Conservation (phyloP, 139 green algal species). For the Chlamydomonas sphaeroides region DNA sequence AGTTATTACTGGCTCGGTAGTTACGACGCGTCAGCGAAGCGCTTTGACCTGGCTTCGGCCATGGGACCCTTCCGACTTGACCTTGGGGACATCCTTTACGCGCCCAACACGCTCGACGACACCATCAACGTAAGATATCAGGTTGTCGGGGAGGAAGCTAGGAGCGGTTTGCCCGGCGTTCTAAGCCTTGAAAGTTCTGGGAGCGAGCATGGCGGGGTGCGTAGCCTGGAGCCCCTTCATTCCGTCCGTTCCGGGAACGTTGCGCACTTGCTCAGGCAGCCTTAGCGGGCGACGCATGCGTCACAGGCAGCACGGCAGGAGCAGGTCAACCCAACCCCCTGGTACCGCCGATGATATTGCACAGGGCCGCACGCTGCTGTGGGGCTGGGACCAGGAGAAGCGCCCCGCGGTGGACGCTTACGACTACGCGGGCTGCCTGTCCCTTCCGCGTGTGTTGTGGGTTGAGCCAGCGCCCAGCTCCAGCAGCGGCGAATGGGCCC, state of each 20-base stretch:
- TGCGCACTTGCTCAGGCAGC: no score
- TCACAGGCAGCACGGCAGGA: no score
- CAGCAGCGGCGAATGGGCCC: not conserved
- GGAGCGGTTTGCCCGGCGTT: no score
- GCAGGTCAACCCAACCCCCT: no score
- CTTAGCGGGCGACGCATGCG: no score
- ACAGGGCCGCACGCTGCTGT: slow-evolving; percentile 81
- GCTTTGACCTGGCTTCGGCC: slow-evolving; percentile 37
- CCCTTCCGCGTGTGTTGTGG: slow-evolving; percentile 75
- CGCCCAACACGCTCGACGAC: slow-evolving; percentile 66
- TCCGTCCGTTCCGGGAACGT: no score
- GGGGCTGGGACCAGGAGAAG: slow-evolving; percentile 89
- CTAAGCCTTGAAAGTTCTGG: no score
- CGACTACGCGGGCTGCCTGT: slow-evolving; percentile 87
- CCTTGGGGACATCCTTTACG: slow-evolving; percentile 73
- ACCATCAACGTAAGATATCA: slow-evolving; percentile 18
- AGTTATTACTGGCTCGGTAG: slow-evolving; percentile 67
- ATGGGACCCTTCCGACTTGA: slow-evolving; percentile 64
- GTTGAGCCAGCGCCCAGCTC: slow-evolving; percentile 3
- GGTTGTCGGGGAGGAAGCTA: no score
- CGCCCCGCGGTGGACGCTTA: slow-evolving; percentile 68
- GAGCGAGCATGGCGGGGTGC: no score
- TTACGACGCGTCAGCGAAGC: not conserved
- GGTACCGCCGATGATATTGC: no score
- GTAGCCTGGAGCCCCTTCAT: no score